phyloP scores from a whole-genome alignment of 495 filamentous ascomycete species.

The Trichoderma orchidacearum region DNA sequence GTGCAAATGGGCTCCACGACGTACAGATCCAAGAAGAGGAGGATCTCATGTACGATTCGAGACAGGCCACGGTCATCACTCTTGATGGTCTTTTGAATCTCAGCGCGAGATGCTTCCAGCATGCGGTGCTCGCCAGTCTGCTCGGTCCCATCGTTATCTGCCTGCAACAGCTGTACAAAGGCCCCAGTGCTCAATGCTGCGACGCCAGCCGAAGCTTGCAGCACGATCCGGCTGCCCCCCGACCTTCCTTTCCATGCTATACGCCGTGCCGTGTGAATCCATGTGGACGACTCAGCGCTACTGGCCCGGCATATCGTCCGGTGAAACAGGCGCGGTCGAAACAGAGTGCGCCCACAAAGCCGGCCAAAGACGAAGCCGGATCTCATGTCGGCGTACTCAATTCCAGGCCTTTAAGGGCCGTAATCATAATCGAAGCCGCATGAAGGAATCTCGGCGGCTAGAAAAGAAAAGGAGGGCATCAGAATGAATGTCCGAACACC shows the following conservation, averaged over 20 bases:
- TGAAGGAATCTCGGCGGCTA: neutral
- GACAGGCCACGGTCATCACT: conserved; percentile 43
- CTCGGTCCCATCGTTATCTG: conserved; percentile 41
- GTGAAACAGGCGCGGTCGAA: neutral
- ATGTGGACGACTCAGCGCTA: neutral
- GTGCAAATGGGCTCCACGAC: conserved; percentile 82
- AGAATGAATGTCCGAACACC: neutral
- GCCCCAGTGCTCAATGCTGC: conserved; percentile 34
- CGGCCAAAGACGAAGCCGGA: conserved; percentile 13
- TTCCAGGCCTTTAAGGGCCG: neutral
- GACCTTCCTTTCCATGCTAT: neutral
- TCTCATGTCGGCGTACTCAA: conserved; percentile 13
- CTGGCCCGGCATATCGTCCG: neutral
- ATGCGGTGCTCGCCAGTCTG: conserved; percentile 72
- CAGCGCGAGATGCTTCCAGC: conserved; percentile 65
- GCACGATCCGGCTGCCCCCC: conserved; percentile 19
- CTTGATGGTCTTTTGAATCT: conserved; percentile 53
- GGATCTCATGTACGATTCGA: conserved; percentile 37
- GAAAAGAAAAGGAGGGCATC: neutral
- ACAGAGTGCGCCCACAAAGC: conserved; percentile 6
- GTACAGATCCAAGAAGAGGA: conserved; percentile 54
- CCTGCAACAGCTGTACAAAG: conserved; percentile 61
- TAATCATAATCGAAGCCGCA: neutral
- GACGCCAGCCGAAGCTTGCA: conserved; percentile 39
- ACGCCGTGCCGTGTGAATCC: conserved; percentile 8